Base-by-base conservation (phyloP, 345 rosid genomes). In the Sonneratia caseolaris region DNA sequence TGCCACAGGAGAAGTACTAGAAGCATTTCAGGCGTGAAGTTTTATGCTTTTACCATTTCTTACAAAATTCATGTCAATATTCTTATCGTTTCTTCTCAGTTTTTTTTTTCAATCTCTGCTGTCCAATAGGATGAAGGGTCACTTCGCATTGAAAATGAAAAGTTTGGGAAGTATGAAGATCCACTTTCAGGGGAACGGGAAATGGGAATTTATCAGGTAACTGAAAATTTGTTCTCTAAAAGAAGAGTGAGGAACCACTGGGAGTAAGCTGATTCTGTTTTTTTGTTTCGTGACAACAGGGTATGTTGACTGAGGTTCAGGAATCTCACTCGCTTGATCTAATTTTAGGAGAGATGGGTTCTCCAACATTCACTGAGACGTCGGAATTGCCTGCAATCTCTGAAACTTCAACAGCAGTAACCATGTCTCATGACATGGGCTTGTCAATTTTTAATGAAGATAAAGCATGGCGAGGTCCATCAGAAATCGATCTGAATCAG, bases 341-440 rank as follows among this genome's bases (percentile, higher is more conserved):
- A 40, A 69, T 78, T 56, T 81, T 80, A 76, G 84, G 84, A 64
- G 83, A 80, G 38, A 65, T 82, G 48, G 80, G 42, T 38, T 78
- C 83, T 49, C 68, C 79, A 18, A 76, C 78, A 75, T 69, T 78
- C 74, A 75, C 80, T 73, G 89, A 84, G 69, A 74, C 76, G 77
- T 73, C 76, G 13, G 87, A 72, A 65, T 65, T 69, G 49, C 36
- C 70, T 70, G 61, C 37, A 16, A 75, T 75, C 67, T 79, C 32
- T 62, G 86, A 79, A 72, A 77, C 76, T 65, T 74, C 79, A 32
- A 70, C 71, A 64, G 82, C 80, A 68, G 73, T 78, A 11, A 61
- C 78, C 4, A 48, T 72, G 73, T 80, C 76, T 40, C 57, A 66
- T 55, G 43, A 67, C 62, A 27, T 36, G 56, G 53, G 68, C 32